Evolutionary conservation across 2,329 filamentous ascomycete species (phyloP).

Genomic region (Scedosporium dehoogii): DNA sequence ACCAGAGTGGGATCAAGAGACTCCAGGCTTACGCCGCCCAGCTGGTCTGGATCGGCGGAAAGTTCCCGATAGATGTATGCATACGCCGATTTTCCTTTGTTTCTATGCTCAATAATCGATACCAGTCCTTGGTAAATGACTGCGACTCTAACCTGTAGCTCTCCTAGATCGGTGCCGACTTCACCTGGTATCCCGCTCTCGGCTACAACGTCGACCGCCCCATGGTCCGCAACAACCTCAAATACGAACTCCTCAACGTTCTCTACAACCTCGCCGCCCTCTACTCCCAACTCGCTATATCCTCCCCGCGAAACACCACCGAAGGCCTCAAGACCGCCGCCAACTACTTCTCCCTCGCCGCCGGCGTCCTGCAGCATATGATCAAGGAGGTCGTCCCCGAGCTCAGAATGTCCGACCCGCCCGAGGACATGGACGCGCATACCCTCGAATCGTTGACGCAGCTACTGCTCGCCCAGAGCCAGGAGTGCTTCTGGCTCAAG

Average conservation of each 20-base stretch:
- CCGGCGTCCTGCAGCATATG: slow-evolving; percentile 73
- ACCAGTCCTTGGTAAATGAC: not conserved
- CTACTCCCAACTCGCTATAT: slow-evolving; percentile 83
- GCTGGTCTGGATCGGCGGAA: slow-evolving; percentile 83
- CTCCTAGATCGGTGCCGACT: slow-evolving; percentile 76
- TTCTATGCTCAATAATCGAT: not conserved
- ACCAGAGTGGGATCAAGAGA: slow-evolving; percentile 76
- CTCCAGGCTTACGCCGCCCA: slow-evolving; percentile 89
- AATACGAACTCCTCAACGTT: slow-evolving; percentile 83
- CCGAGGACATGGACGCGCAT: slow-evolving; percentile 89
- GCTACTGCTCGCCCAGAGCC: slow-evolving; percentile 81
- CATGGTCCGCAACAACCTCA: slow-evolving; percentile 54
- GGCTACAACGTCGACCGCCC: slow-evolving; percentile 80
- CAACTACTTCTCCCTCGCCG: slow-evolving; percentile 80
- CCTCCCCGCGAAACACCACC: slow-evolving; percentile 63
- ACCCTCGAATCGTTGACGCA: slow-evolving; percentile 77
- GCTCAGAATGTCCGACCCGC: slow-evolving; percentile 67
- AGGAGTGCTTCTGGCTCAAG: slow-evolving; percentile 98
- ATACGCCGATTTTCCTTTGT: not conserved
- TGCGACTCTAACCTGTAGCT: not conserved
- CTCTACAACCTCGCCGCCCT: slow-evolving; percentile 89
- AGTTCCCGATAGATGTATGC: slow-evolving; percentile 86
- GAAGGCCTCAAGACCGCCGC: slow-evolving; percentile 83
- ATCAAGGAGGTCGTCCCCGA: slow-evolving; percentile 71
- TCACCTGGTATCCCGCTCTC: slow-evolving; percentile 89